Conservation (phyloP, 2,329 filamentous ascomycete genomes). For the Endoconidiophora polonica region DNA sequence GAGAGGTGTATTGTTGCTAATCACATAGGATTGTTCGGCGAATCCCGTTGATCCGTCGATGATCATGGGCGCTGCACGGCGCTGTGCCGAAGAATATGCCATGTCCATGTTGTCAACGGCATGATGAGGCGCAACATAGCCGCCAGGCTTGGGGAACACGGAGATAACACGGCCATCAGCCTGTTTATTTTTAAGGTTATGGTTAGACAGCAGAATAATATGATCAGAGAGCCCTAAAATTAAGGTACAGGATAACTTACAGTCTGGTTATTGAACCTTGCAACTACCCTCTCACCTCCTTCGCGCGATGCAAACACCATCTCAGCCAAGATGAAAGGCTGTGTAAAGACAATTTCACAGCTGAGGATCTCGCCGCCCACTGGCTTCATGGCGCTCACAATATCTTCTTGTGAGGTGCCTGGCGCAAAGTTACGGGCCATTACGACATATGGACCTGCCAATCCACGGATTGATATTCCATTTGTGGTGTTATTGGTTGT, state of each 20-base stretch:
- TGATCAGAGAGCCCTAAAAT: background rate
- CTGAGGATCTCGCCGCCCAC: slow-evolving; percentile 51
- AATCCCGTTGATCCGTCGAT: slow-evolving; percentile 40
- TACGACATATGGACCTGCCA: slow-evolving; percentile 54
- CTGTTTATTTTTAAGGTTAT: slow-evolving; percentile 21
- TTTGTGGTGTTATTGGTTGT: slow-evolving; percentile 13
- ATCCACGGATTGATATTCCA: slow-evolving; percentile 54
- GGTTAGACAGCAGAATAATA: background rate
- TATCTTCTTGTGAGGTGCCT: slow-evolving; percentile 66
- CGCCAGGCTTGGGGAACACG: slow-evolving; percentile 50
- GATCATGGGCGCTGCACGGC: slow-evolving; percentile 19
- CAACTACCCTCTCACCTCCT: slow-evolving; percentile 57
- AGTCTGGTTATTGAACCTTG: slow-evolving; percentile 63
- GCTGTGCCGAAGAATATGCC: background rate
- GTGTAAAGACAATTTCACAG: slow-evolving; percentile 50
- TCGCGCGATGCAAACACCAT: slow-evolving; percentile 56
- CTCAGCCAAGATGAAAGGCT: slow-evolving; percentile 61
- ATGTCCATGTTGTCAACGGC: slow-evolving; percentile 15
- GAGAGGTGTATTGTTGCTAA: slow-evolving; percentile 11
- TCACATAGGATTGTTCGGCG: slow-evolving; percentile 21
- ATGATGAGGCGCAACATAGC: slow-evolving; percentile 18
- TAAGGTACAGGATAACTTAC: slow-evolving; percentile 26
- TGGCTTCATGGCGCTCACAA: slow-evolving; percentile 65
- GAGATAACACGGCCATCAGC: slow-evolving; percentile 60
- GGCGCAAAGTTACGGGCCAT: slow-evolving; percentile 69